Evolutionary conservation across 2,329 filamentous ascomycete species (phyloP).

Genomic region (Cladosporium oxysporum): DNA sequence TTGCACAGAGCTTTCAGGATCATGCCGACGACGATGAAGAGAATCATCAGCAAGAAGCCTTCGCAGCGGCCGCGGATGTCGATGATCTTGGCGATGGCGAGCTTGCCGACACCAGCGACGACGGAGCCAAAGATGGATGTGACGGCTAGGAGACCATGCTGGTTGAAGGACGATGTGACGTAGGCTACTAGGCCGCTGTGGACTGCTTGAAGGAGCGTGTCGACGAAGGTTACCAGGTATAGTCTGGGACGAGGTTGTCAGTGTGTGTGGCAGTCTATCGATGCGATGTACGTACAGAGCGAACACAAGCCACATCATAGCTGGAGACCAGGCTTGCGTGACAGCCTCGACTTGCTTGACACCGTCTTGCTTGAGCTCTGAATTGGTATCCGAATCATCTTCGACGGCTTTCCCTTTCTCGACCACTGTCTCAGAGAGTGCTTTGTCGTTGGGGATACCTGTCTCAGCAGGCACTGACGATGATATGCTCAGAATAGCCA

Average conservation of each 20-base stretch:
- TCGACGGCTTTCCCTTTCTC: background rate
- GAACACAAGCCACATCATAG: constrained; percentile 40
- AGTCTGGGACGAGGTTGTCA: constrained; percentile 37
- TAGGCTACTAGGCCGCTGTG: constrained; percentile 43
- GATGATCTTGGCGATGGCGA: constrained; percentile 65
- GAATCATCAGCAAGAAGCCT: constrained; percentile 59
- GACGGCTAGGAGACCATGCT: constrained; percentile 40
- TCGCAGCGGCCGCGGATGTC: constrained; percentile 69
- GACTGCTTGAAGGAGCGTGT: constrained; percentile 48
- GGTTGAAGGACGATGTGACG: constrained; percentile 42
- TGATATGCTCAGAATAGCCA: background rate
- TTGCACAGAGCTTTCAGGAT: constrained; percentile 35
- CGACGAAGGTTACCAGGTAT: constrained; percentile 52
- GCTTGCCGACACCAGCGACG: constrained; percentile 40
- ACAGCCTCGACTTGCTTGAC: constrained; percentile 45
- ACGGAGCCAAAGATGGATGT: constrained; percentile 40
- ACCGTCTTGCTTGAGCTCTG: constrained; percentile 29
- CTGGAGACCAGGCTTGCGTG: constrained; percentile 43
- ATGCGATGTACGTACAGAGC: constrained; percentile 35
- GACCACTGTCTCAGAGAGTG: background rate
- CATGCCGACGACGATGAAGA: constrained; percentile 47
- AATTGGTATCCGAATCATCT: background rate
- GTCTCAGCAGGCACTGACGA: background rate
- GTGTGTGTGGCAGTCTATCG: background rate
- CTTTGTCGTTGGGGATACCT: background rate